Base-by-base conservation (phyloP, 2,329 filamentous ascomycete species). In the Verticillium klebahnii region DNA sequence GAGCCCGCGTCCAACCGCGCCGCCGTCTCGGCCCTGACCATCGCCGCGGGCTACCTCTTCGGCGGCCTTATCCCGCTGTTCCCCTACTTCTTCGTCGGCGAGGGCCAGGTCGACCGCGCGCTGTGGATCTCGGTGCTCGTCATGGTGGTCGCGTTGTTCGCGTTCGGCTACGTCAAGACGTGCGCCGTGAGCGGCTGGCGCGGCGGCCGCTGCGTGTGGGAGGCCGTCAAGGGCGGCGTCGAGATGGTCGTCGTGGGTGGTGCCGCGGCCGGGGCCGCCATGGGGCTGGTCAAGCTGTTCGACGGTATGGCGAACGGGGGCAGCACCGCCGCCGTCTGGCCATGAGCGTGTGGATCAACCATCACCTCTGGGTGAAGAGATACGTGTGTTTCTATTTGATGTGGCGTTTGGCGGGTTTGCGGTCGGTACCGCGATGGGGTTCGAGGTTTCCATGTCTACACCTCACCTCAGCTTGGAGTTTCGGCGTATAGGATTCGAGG, bases 61-160 rank as follows among this genome's bases (percentile, higher is more conserved):
- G 89, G 89, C 23, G 89, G 89, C 0, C 78, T 91, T 60, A 82
- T 91, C n/a, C 89, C 89, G 15, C 80, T 91, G 68, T 74, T 89
- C 52, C 89, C 89, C 0, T 92, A 92, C 74, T 87, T 91, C 66
- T 78, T 89, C 66, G 77, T 84, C 71, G 60, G 61, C 40, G 55
- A 61, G 25, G 62, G 67, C 15, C 71, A 72, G 25, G 76, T 83
- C 8, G 70, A 72, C 29, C 68, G 77, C n/a, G 82, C 81, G 0
- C 75, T 93, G 58, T 79, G 82, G 39, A 82, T 85, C 63, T 88
- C 85, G 29, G 79, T 89, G 31, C 79, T 71, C 5, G 80, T 89
- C 60, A 90, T 88, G 69, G 80, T 85, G 14, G 69, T 86, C 8
- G 83, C 86, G 1, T 72, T 90, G 54, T 82, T 89, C 60, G 72